Percentiles rank a stretch among this genome's conserved stretches.
phyloP scores from a whole-genome alignment of 495 filamentous ascomycete species.

The Hypoxylon subgilvum region DNA sequence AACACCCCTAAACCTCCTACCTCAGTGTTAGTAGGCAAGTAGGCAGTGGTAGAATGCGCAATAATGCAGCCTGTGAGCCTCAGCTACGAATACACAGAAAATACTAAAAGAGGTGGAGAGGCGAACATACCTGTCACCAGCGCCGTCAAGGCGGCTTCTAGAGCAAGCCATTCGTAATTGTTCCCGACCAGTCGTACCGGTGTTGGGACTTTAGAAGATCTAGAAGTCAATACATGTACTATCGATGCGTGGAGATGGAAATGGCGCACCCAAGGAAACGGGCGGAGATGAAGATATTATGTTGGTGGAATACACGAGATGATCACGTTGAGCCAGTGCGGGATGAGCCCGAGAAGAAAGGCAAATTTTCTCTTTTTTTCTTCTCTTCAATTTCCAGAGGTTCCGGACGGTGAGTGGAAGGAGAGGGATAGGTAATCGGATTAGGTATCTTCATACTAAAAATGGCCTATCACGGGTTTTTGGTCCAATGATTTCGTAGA shows the following conservation, averaged over 20 bases:
- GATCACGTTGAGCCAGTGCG: conserved; percentile 8
- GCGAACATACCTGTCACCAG: conserved; percentile 21
- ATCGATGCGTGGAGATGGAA: conserved; percentile 4
- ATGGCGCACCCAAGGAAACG: conserved; percentile 14
- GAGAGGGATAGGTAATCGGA: neutral
- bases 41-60: conserved; percentile 9
- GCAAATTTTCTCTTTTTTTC: neutral
- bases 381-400: neutral
- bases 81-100: no score
- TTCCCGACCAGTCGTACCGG: neutral
- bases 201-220: no score
- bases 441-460: neutral
- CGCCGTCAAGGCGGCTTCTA: conserved; percentile 6
- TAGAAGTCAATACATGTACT: no score
- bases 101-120: no score
- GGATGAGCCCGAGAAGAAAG: conserved; percentile 3
- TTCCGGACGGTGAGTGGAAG: conserved; percentile 6
- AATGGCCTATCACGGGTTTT: conserved; percentile 2
- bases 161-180: neutral
- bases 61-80: conserved; percentile 2
- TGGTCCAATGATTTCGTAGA: conserved; percentile 19
- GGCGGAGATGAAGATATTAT: conserved; percentile 26
- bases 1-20: neutral
- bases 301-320: conserved; percentile 8
- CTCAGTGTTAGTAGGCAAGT: neutral